A percentile compares a stretch with the other conserved stretches of the same genome.
phyloP scores from a whole-genome alignment of 2,329 filamentous ascomycete species.

The Cladosporium cucumerinum region DNA sequence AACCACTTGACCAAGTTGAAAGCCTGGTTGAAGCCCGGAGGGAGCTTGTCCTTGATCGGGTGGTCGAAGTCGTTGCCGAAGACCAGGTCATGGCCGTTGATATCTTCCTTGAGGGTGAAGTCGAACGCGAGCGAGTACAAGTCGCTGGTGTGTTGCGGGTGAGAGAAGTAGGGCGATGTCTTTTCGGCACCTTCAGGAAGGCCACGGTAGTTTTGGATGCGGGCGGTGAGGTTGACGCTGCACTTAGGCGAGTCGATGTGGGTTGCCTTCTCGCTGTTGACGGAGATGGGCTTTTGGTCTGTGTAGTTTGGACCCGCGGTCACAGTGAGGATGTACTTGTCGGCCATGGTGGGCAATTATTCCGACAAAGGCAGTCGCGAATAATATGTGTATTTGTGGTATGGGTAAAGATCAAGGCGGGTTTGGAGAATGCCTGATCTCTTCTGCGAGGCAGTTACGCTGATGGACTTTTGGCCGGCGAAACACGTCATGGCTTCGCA shows the following conservation, averaged over 20 bases:
- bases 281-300: slow-evolving; percentile 69
- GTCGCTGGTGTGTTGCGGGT: slow-evolving; percentile 66
- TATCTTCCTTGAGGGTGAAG: slow-evolving; percentile 66
- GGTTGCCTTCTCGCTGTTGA: slow-evolving; percentile 66
- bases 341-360: slow-evolving; percentile 44
- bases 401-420: neutral
- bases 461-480: slow-evolving; percentile 8
- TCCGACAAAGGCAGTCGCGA: neutral
- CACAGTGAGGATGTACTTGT: slow-evolving; percentile 75
- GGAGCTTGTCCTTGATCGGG: slow-evolving; percentile 80
- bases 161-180: slow-evolving; percentile 74
- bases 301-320: slow-evolving; percentile 75
- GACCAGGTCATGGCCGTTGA: slow-evolving; percentile 70
- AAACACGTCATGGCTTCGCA: slow-evolving; percentile 12
- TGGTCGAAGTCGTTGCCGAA: slow-evolving; percentile 96
- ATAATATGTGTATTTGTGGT: neutral
- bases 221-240: slow-evolving; percentile 67
- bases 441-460: neutral
- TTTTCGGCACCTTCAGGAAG: slow-evolving; percentile 66
- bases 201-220: slow-evolving; percentile 66
- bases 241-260: slow-evolving; percentile 62
- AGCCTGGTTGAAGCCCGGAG: slow-evolving; percentile 80
- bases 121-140: slow-evolving; percentile 81
- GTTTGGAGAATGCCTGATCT: neutral
- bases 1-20: slow-evolving; percentile 84